Evolutionary conservation across 2,329 filamentous ascomycete species (phyloP).

Genomic region (Davidsoniella australis): DNA sequence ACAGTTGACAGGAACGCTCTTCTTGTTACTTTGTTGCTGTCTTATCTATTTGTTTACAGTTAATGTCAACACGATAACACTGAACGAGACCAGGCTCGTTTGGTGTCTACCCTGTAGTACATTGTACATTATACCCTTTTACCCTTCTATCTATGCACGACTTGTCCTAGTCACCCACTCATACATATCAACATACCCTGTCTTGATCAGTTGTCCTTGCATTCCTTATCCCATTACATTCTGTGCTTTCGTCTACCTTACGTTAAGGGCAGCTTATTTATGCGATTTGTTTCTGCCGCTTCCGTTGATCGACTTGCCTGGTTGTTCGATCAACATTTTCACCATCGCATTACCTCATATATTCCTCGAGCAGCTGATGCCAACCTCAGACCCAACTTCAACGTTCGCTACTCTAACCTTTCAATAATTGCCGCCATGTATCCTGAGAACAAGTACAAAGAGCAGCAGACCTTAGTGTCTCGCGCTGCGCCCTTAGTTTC

Average conservation of each 20-base stretch:
- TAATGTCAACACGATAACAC: too few relatives aligned
- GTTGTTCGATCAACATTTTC: constrained; percentile 3
- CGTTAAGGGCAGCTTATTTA: background rate
- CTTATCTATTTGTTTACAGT: too few relatives aligned
- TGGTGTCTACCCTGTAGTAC: too few relatives aligned
- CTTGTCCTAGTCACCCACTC: background rate
- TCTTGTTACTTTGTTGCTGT: too few relatives aligned
- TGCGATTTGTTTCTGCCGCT: too few relatives aligned
- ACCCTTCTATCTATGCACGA: background rate
- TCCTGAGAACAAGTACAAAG: constrained; percentile 2
- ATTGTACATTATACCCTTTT: background rate
- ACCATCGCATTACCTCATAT: background rate
- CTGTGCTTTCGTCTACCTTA: background rate
- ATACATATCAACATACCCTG: background rate
- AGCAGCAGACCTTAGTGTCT: background rate
- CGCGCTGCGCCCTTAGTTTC: background rate
- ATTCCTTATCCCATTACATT: background rate
- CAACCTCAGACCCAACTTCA: background rate
- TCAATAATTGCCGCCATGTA: background rate
- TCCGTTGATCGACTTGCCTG: constrained; percentile 1
- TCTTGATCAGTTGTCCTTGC: background rate
- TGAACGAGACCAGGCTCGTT: too few relatives aligned
- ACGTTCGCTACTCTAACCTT: background rate
- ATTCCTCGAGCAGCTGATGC: background rate
- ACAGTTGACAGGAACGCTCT: too few relatives aligned